A percentile compares a stretch with the other conserved stretches of the same genome.
Evolutionary conservation across 2,329 filamentous ascomycete genomes (phyloP).

Genomic region (Epichloe sibirici): DNA sequence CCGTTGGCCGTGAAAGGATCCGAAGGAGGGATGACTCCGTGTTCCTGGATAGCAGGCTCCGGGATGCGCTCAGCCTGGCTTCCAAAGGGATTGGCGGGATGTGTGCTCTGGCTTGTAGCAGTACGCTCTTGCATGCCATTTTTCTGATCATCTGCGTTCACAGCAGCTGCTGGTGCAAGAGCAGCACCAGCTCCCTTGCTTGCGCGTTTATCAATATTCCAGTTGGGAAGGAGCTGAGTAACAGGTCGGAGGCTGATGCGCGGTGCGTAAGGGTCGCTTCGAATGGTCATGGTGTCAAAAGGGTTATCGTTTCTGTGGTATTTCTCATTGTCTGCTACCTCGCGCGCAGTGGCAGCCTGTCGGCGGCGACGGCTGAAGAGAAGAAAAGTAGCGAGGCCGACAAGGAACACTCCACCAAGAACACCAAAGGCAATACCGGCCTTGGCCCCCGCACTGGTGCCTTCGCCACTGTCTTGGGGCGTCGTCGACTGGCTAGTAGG

Average conservation of each 20-base stretch:
- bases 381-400: slow-evolving; percentile 60
- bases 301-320: slow-evolving; percentile 23
- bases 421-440: slow-evolving; percentile 81
- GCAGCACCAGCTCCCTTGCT: slow-evolving; percentile 36
- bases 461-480: slow-evolving; percentile 4
- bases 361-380: slow-evolving; percentile 59
- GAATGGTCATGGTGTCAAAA: slow-evolving; percentile 6
- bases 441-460: slow-evolving; percentile 37
- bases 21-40: slow-evolving; percentile 7
- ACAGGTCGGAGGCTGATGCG: slow-evolving; percentile 74
- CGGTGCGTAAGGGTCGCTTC: slow-evolving; percentile 46
- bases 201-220: slow-evolving; percentile 33
- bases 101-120: slow-evolving; percentile 30
- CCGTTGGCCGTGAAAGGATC: slow-evolving; percentile 25
- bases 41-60: slow-evolving; percentile 28
- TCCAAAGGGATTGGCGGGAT: slow-evolving; percentile 60
- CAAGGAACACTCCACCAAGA: slow-evolving; percentile 51
- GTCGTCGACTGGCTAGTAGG: slow-evolving; percentile 7
- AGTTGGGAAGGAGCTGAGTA: slow-evolving; percentile 67
- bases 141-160: slow-evolving; percentile 13
- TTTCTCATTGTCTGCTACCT: slow-evolving; percentile 53
- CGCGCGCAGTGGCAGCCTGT: slow-evolving; percentile 38
- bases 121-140: slow-evolving; percentile 37
- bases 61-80: slow-evolving; percentile 41
- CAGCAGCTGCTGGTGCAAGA: slow-evolving; percentile 18